phyloP scores from a whole-genome alignment of 2,329 filamentous ascomycete genomes.

The Lasiodiplodia sp. region DNA sequence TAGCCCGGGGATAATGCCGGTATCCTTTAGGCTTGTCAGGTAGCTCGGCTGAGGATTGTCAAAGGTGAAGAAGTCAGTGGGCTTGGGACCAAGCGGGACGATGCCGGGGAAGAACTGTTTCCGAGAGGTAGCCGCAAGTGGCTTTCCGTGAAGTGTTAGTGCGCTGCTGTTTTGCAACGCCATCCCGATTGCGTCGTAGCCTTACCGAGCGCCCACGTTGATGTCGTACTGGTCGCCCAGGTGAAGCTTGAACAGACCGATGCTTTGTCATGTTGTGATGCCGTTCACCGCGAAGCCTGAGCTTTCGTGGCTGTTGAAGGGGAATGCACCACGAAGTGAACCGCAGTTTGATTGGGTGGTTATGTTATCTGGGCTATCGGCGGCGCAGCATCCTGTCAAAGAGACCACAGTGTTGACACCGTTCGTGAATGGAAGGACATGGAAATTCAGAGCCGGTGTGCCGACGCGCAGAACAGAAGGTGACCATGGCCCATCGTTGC shows the following conservation, averaged over 20 bases:
- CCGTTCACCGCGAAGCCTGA: background rate
- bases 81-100: background rate
- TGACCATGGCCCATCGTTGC: background rate
- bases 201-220: background rate
- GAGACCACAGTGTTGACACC: background rate
- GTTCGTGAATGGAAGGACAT: background rate
- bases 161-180: background rate
- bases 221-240: background rate
- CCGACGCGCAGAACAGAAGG: background rate
- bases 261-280: background rate
- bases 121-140: background rate
- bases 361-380: background rate
- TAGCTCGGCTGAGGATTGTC: background rate
- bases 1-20: background rate
- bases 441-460: background rate
- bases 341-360: background rate
- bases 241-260: background rate
- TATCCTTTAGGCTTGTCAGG: background rate
- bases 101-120: background rate
- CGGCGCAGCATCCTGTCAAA: background rate
- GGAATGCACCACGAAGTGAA: background rate
- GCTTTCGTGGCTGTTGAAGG: background rate
- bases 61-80: background rate
- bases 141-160: background rate
- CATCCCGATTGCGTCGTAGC: background rate